A percentile compares a stretch with the other conserved stretches of the same genome.
Conservation (phyloP, 1,139 yeast genomes). For the Pichia sp. region DNA sequence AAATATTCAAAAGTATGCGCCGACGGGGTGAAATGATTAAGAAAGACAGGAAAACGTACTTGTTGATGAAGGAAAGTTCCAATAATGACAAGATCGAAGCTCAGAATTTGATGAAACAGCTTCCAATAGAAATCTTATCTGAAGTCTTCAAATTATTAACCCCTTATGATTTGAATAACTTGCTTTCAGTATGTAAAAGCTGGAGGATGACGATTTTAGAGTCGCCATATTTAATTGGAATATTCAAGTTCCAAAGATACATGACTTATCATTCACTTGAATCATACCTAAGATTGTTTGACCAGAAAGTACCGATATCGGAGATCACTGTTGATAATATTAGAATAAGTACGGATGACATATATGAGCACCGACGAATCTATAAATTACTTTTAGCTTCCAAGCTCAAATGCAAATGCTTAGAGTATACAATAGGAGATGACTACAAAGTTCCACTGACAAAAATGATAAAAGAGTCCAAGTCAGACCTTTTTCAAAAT, state of each 20-base stretch:
- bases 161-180: constrained; percentile 6
- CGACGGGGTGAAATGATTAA: constrained; percentile 1
- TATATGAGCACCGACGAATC: not conserved
- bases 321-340: constrained; percentile 5
- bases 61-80: constrained; percentile 1
- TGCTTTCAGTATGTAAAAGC: constrained; percentile 14
- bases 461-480: constrained; percentile 4
- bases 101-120: constrained; percentile 10
- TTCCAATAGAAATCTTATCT: constrained; percentile 14
- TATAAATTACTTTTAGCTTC: constrained; percentile 10
- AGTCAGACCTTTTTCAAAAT: not conserved
- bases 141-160: constrained; percentile 9
- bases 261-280: constrained; percentile 5
- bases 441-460: not conserved
- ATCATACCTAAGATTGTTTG: constrained; percentile 12
- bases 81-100: not conserved
- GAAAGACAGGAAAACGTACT: not conserved
- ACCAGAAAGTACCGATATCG: constrained; percentile 11
- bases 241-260: constrained; percentile 1
- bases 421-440: not conserved
- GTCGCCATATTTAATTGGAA: constrained; percentile 13
- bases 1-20: not conserved
- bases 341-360: not conserved
- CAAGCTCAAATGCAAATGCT: not conserved
- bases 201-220: constrained; percentile 16